Base-by-base conservation (phyloP, 352 stramenopile species). In the Globisporangium megalacanthum region DNA sequence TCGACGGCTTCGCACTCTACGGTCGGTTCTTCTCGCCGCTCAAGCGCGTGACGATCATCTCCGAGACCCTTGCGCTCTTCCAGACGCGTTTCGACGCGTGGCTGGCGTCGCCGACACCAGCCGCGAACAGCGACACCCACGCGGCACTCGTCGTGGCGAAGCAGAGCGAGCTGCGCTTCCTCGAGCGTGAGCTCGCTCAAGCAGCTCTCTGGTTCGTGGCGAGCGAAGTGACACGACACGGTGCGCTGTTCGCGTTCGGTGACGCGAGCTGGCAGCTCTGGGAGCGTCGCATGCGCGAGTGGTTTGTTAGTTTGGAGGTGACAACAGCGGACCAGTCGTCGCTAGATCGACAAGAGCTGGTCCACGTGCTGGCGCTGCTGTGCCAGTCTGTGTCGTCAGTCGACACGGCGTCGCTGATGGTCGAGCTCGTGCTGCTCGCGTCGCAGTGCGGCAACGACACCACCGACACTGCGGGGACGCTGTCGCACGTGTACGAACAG, bases 1-100 rank as follows among this genome's bases (percentile, higher is more conserved):
- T 88, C 29, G 52, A 10, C 35, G 58, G 50, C 6, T 50, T 89
- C 6, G 36, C 58, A 7, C 66, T 58, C 19, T 89, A 80, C 56
- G 68, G 73, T 15, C 36, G 45, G 6, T 65, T 83, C 8, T 22
- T 92, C 45, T 66, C 64, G 1, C 19, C 56, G 15, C 53, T 70
- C 20, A 87, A 92, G 56, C 76, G 72, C 1, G 54, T 88, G 15
- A 73, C 87, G 19, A 37, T 92, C 6, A 61, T 77, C 9, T 66
- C 73, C 6, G 72, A 89, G 22, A 72, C 60, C 19, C 54, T 83
- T 13, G 57, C 48, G 2, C 49, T 86, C 1, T 69, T 88, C 41
- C 70, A 85, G 36, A 72, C 59, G 0, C 77, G 77, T 33, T 73
- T 79, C 37, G 72, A 73, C 13, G 58, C 72, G 19, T 71, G 69